phyloP scores from a whole-genome alignment of 2,329 filamentous ascomycete species.

The Fusarium tjaetaba region DNA sequence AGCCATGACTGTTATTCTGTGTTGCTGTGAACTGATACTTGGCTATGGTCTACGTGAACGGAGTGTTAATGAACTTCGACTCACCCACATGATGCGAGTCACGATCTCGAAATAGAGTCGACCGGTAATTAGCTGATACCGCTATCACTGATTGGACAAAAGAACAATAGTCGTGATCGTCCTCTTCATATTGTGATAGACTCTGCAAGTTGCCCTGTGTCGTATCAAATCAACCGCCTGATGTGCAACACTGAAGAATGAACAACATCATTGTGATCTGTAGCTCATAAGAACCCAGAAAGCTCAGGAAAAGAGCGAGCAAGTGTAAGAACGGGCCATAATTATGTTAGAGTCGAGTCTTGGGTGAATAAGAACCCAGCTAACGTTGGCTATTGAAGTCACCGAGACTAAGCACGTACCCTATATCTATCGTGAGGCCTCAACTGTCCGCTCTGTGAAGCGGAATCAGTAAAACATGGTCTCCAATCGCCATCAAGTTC shows the following conservation, averaged over 20 bases:
- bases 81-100: background rate
- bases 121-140: no score
- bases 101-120: background rate
- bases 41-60: background rate
- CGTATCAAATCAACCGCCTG: accelerated
- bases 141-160: background rate
- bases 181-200: background rate
- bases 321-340: background rate
- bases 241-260: background rate
- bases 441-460: background rate
- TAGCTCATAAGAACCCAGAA: background rate
- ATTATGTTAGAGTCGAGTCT: background rate
- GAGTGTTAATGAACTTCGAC: background rate
- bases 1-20: background rate
- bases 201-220: background rate
- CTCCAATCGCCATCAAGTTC: no score
- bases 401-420: background rate
- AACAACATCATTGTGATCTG: background rate
- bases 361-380: background rate
- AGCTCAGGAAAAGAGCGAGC: accelerated
- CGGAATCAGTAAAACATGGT: background rate
- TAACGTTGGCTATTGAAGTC: background rate
- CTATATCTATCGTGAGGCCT: background rate
- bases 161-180: accelerated
- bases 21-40: background rate